phyloP scores from a whole-genome alignment of 306 rosid species.

The Glycine tomentella region DNA sequence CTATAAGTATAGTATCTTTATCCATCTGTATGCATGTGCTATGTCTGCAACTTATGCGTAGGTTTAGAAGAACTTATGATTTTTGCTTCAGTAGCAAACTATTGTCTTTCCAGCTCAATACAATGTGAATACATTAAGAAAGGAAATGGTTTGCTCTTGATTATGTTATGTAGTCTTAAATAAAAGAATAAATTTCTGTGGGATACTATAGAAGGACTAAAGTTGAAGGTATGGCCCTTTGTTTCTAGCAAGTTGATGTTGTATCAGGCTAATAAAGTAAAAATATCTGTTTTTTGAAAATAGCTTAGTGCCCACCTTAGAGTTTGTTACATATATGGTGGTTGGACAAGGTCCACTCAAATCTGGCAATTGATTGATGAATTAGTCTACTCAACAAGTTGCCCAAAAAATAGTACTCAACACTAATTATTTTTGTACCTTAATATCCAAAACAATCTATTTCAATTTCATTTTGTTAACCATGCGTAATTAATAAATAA shows the following conservation, averaged over 20 bases:
- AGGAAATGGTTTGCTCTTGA: background rate
- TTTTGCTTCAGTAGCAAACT: slow-evolving; percentile 47
- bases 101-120: slow-evolving; percentile 52
- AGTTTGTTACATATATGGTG: slow-evolving; percentile 27
- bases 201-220: background rate
- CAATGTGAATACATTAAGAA: slow-evolving; percentile 11
- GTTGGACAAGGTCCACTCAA: slow-evolving; percentile 43
- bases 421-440: slow-evolving; percentile 38
- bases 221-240: slow-evolving; percentile 3
- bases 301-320: slow-evolving; percentile 30
- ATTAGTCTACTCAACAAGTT: slow-evolving; percentile 38
- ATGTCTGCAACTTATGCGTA: slow-evolving; percentile 35
- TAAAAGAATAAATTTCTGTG: background rate
- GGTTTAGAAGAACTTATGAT: slow-evolving; percentile 35
- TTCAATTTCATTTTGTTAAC: background rate
- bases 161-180: background rate
- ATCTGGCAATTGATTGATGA: slow-evolving; percentile 33
- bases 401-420: slow-evolving; percentile 22
- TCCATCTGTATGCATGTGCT: slow-evolving; percentile 47
- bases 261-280: background rate
- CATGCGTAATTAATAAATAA: background rate
- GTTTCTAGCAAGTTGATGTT: slow-evolving; percentile 7
- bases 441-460: slow-evolving; percentile 16
- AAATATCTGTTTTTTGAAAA: background rate
- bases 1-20: background rate